Base-by-base conservation (phyloP, 169 alveolate genomes). In the Cytauxzoon felis region DNA sequence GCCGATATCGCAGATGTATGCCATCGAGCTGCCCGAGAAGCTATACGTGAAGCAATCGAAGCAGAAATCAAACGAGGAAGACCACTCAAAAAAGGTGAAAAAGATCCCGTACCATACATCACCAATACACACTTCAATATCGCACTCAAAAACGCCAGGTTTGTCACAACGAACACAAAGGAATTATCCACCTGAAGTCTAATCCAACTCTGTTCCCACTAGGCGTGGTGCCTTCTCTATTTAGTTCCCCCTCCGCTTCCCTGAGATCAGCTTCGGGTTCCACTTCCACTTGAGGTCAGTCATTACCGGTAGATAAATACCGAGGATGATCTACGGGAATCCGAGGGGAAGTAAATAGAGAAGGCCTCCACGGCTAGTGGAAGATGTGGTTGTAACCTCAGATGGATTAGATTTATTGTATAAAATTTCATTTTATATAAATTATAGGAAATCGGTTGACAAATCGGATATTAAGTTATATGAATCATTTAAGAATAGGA, bases 1-100 rank as follows among this genome's bases (percentile, higher is more conserved):
- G 98, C 98, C 21, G 98, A 94, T 78, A 72, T 94, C 32, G 93
- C 96, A 42, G 97, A 94, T 72, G 65, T 94, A 19, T 91, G 96
- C 69, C 94, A 94, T 62, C 88, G 96, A 68, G 97, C 97, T 2
- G 96, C 96, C 23, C 91, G 93, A 51, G 91, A 93, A 63, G 98
- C 97, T 8, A 93, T 94, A 54, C 87, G 96, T 66, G 98, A 94
- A 64, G 86, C 94, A 29, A 91, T 88, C 33, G 87, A 50, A 32
- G 81, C 57, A 1, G 91, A 86, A 32, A 43, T 64, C 1, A 59
- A 58, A 38, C 41, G 82, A 5, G 78, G 78, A 36, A 45, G 79
- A 16, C 81, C 87, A 40, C 66, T 75, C 19, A 73, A 76, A 66
- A 83, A 70, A 33, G 89, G 89, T 40, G 94, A 90, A 48, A 54